A percentile compares a stretch with the other conserved stretches of the same genome.
Evolutionary conservation across 192 early-diverging fungal species (phyloP).

Genomic region (Ramicandelaber brevisporus): DNA sequence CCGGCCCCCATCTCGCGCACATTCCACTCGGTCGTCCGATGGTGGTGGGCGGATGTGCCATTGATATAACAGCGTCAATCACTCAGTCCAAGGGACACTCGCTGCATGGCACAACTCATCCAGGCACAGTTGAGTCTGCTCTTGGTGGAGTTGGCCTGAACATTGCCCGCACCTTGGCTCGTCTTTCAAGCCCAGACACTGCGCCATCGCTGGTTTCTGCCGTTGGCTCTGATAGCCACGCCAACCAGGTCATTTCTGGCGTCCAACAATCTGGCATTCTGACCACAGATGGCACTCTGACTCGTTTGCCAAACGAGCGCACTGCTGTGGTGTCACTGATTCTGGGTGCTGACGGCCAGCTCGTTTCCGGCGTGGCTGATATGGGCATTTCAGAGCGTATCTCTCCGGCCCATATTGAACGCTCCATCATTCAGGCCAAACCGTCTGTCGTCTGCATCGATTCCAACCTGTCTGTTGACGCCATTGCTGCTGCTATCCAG

Average conservation of each 20-base stretch:
- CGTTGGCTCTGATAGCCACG: slow-evolving; percentile 48
- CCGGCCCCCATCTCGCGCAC: neutral
- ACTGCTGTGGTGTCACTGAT: slow-evolving; percentile 72
- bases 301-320: slow-evolving; percentile 5
- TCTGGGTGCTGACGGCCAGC: slow-evolving; percentile 34
- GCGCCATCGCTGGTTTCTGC: slow-evolving; percentile 35
- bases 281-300: slow-evolving; percentile 2
- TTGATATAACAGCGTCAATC: slow-evolving; percentile 39
- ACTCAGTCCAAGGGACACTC: slow-evolving; percentile 1
- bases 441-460: slow-evolving; percentile 36
- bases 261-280: slow-evolving; percentile 31
- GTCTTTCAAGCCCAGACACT: slow-evolving; percentile 28
- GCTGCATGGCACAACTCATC: slow-evolving; percentile 32
- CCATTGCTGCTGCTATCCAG: slow-evolving; percentile 17
- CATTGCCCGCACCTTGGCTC: slow-evolving; percentile 60
- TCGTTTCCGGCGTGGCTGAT: slow-evolving; percentile 69
- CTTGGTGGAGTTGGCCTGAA: slow-evolving; percentile 86
- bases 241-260: slow-evolving; percentile 19
- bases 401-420: slow-evolving; percentile 3
- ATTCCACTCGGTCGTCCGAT: slow-evolving; percentile 21
- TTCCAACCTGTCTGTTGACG: slow-evolving; percentile 30
- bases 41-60: slow-evolving; percentile 62
- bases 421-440: slow-evolving; percentile 1
- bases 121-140: slow-evolving; percentile 33
- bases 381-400: slow-evolving; percentile 59